These are phyloP conservation scores for Lipomyces lipofer DNA, from an alignment of 805 yeast genomes.

Conservation along the genomic window DNA sequence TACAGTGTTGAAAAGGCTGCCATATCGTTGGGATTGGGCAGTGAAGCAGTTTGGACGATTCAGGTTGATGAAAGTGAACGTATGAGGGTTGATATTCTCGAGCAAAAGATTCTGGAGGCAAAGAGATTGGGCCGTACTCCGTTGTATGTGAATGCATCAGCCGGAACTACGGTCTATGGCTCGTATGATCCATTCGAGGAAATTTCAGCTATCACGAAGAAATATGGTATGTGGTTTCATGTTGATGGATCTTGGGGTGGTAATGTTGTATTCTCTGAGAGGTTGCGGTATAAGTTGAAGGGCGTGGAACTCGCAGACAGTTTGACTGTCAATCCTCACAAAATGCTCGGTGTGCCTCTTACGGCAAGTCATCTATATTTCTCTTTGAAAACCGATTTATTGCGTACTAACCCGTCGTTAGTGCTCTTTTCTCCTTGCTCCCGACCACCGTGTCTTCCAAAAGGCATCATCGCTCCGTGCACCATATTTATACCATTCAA, in stretches of 20 bases:
- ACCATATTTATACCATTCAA: conserved; percentile 74
- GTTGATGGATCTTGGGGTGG: conserved; percentile 94
- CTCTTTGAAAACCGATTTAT: neutral
- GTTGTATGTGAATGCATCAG: conserved; percentile 75
- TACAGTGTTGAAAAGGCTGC: conserved; percentile 83
- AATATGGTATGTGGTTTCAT: conserved; percentile 70
- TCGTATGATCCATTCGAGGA: conserved; percentile 69
- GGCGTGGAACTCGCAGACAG: conserved; percentile 73
- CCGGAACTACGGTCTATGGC: conserved; percentile 88
- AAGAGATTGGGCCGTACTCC: conserved; percentile 63
- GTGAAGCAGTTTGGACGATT: conserved; percentile 61
- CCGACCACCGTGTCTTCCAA: conserved; percentile 65
- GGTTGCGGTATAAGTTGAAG: conserved; percentile 47
- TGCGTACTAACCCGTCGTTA: neutral
- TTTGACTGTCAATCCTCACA: conserved; percentile 81
- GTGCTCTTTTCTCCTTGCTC: conserved; percentile 70
- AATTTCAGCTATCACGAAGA: conserved; percentile 55
- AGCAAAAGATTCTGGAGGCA: conserved; percentile 47
- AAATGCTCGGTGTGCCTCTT: conserved; percentile 81
- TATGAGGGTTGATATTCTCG: conserved; percentile 54
- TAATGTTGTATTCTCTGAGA: conserved; percentile 65
- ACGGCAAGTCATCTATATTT: conserved; percentile 29
- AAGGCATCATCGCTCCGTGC: conserved; percentile 75
- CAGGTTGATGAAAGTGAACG: conserved; percentile 56
- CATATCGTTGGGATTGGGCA: conserved; percentile 71